Evolutionary conservation across 192 early-diverging fungal genomes (phyloP).

Genomic region (Paraglomus brasilianum): DNA sequence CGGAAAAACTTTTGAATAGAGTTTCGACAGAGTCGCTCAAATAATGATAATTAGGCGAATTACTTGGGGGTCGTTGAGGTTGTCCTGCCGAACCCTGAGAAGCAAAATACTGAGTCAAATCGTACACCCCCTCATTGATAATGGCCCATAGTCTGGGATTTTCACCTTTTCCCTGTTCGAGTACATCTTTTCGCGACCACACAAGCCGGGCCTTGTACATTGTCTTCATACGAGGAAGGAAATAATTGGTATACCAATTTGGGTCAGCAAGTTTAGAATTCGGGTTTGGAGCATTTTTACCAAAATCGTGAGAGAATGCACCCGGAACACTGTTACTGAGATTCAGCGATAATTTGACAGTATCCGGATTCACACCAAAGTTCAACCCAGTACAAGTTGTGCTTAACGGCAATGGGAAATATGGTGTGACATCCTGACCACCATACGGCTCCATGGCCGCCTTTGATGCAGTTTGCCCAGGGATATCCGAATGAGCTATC

Average conservation of each 20-base stretch:
- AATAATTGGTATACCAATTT: slow-evolving; percentile 52
- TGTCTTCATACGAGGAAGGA: slow-evolving; percentile 47
- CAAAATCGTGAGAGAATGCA: slow-evolving; percentile 37
- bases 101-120: slow-evolving; percentile 59
- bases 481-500: slow-evolving; percentile 48
- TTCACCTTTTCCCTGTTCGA: slow-evolving; percentile 42
- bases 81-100: background rate
- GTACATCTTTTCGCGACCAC: slow-evolving; percentile 48
- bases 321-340: slow-evolving; percentile 31
- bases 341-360: slow-evolving; percentile 36
- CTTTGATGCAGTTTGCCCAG: slow-evolving; percentile 40
- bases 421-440: slow-evolving; percentile 63
- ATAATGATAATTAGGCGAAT: slow-evolving; percentile 54
- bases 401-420: slow-evolving; percentile 56
- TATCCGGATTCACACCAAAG: slow-evolving; percentile 30
- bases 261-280: slow-evolving; percentile 42
- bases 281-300: slow-evolving; percentile 39
- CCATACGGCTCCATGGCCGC: slow-evolving; percentile 53
- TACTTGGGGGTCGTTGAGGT: slow-evolving; percentile 37
- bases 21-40: slow-evolving; percentile 57
- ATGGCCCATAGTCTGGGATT: slow-evolving; percentile 49
- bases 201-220: slow-evolving; percentile 63
- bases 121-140: slow-evolving; percentile 66
- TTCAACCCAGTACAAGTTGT: slow-evolving; percentile 56
- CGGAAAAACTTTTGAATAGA: slow-evolving; percentile 57